Conservation (phyloP, 257 asterid genomes). For the Avicennia marina region DNA sequence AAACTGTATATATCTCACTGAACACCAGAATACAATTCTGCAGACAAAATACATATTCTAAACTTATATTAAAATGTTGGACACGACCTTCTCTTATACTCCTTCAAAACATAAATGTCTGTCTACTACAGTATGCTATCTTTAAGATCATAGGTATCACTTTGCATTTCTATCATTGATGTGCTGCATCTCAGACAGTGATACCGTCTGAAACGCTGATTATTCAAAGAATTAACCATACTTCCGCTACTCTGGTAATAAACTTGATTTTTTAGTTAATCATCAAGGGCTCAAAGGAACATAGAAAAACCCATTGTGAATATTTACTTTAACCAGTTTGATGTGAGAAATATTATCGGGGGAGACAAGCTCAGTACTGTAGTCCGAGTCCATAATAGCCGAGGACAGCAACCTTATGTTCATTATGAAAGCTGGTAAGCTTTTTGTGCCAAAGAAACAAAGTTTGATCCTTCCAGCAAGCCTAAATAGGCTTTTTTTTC, state of each 20-base stretch:
- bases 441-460: background rate
- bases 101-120: too few relatives aligned
- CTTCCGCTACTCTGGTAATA: background rate
- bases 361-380: too few relatives aligned
- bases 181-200: too few relatives aligned
- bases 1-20: background rate
- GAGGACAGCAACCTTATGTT: too few relatives aligned
- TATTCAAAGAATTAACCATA: too few relatives aligned
- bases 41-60: background rate
- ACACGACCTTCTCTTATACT: background rate
- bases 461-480: slow-evolving; percentile 13
- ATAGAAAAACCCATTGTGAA: background rate
- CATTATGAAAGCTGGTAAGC: slow-evolving; percentile 4
- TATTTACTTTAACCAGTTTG: background rate
- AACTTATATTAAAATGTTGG: background rate
- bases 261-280: background rate
- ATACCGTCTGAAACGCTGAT: too few relatives aligned
- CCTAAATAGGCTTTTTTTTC: background rate
- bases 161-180: too few relatives aligned
- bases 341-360: background rate
- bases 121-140: too few relatives aligned
- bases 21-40: background rate
- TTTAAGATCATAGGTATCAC: too few relatives aligned
- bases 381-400: too few relatives aligned
- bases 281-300: background rate